A percentile compares a stretch with the other conserved stretches of the same genome.
phyloP scores from a whole-genome alignment of 1,284 basidiomycete genomes.

The Austroboletus niveus region DNA sequence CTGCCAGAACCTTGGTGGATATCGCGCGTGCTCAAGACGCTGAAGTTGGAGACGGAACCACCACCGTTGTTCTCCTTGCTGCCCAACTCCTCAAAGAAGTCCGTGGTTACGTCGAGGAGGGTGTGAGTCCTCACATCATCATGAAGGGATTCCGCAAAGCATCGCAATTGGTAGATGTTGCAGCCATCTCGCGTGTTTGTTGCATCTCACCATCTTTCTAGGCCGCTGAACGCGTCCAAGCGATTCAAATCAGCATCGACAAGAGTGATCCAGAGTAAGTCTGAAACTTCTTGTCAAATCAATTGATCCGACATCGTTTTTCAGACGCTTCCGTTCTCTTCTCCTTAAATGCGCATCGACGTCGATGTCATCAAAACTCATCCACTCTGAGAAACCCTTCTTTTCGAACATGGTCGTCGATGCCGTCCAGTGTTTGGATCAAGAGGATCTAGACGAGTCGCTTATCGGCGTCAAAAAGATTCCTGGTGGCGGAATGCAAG shows the following conservation, averaged over 20 bases:
- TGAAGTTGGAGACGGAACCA: constrained; percentile 98
- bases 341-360: constrained; percentile 97
- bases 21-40: constrained; percentile 98
- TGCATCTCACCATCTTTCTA: constrained; percentile 33
- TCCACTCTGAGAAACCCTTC: constrained; percentile 98
- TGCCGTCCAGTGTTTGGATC: constrained; percentile 91
- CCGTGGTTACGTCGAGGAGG: constrained; percentile 92
- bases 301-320: constrained; percentile 10
- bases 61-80: constrained; percentile 91
- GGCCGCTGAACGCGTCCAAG: constrained; percentile 86
- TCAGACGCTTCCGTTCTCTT: constrained; percentile 88
- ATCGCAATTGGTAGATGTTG: constrained; percentile 69
- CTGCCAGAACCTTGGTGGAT: constrained; percentile 94
- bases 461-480: constrained; percentile 99
- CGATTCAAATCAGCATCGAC: constrained; percentile 90
- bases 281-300: constrained; percentile 3
- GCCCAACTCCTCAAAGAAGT: constrained; percentile 95
- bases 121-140: constrained; percentile 96
- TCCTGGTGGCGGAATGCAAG: constrained; percentile 98
- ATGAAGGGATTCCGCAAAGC: constrained; percentile 96
- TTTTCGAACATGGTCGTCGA: constrained; percentile 99
- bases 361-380: constrained; percentile 99
- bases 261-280: constrained; percentile 86
- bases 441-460: constrained; percentile 91
- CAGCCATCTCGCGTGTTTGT: constrained; percentile 2